A percentile compares a stretch with the other conserved stretches of the same genome.
These are phyloP conservation scores for Cordyceps cicadae DNA, from an alignment of 2,329 filamentous ascomycete genomes.

Conservation along the genomic window DNA sequence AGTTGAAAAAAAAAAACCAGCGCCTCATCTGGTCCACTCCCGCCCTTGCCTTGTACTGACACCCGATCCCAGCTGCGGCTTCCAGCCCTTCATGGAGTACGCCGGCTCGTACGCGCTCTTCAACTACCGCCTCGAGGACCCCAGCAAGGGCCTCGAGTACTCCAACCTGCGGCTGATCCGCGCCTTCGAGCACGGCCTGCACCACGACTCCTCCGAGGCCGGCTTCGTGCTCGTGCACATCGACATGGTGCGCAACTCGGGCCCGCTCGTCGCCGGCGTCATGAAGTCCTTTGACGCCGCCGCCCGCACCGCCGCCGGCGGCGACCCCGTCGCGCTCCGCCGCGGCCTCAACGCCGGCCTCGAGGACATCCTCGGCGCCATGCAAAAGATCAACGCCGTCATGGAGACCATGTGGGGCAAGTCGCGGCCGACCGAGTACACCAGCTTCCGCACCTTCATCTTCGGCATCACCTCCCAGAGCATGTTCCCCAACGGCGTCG, in stretches of 20 bases:
- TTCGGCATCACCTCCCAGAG: constrained; percentile 89
- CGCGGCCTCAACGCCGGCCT: constrained; percentile 57
- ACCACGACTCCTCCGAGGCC: constrained; percentile 80
- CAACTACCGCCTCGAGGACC: constrained; percentile 57
- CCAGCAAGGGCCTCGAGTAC: constrained; percentile 48
- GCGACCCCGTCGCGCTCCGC: constrained; percentile 31
- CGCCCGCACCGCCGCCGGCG: constrained; percentile 21
- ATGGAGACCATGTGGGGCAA: constrained; percentile 93
- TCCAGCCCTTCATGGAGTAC: constrained; percentile 90
- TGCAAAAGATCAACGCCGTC: constrained; percentile 60
- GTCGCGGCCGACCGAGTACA: constrained; percentile 76
- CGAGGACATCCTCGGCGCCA: constrained; percentile 48
- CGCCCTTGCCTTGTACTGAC: too few species aligned
- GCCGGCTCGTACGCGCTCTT: constrained; percentile 60
- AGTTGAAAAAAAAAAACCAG: too few species aligned
- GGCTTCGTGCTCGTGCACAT: constrained; percentile 95
- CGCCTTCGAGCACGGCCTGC: constrained; percentile 83
- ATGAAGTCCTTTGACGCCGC: constrained; percentile 56
- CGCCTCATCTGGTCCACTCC: too few species aligned
- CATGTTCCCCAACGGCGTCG: constrained; percentile 88
- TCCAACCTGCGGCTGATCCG: constrained; percentile 74
- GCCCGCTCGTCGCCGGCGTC: constrained; percentile 64
- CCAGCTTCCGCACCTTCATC: constrained; percentile 90
- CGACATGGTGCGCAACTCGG: constrained; percentile 87
- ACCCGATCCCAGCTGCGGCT: constrained; percentile 44